Evolutionary conservation across 2,329 filamentous ascomycete genomes (phyloP).

Genomic region (Arthrobotrys sinensis): DNA sequence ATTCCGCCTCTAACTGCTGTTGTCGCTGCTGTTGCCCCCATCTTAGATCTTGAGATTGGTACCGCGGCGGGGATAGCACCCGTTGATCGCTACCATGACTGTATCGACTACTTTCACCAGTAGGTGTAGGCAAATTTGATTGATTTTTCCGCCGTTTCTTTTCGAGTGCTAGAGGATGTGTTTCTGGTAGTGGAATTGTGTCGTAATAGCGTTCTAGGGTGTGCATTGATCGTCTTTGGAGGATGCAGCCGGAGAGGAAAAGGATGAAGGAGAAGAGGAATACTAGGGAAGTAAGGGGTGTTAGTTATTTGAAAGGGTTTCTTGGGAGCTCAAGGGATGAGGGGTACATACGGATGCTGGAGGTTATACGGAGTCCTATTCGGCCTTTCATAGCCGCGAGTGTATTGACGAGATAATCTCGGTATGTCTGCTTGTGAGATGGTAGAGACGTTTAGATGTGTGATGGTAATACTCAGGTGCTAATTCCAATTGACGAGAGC

Average conservation of each 20-base stretch:
- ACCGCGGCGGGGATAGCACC: conserved; percentile 7
- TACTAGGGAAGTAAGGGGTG: conserved; percentile 40
- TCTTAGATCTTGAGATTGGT: conserved; percentile 5
- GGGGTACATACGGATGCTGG: conserved; percentile 41
- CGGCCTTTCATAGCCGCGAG: conserved; percentile 59
- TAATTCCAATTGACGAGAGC: too few relatives aligned
- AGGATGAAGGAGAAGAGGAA: conserved; percentile 64
- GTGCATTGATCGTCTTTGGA: conserved; percentile 62
- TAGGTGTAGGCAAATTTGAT: not conserved
- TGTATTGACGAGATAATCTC: not conserved
- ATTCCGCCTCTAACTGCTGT: not conserved
- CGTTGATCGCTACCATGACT: conserved; percentile 21
- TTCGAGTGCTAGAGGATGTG: conserved; percentile 40
- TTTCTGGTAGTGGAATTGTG: conserved; percentile 42
- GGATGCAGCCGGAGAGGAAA: conserved; percentile 63
- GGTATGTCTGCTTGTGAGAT: not conserved
- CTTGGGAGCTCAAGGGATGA: not conserved
- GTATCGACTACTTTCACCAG: not conserved
- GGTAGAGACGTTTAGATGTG: not conserved
- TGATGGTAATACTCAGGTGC: not conserved
- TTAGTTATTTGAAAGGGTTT: not conserved
- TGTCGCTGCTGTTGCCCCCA: conserved; percentile 12
- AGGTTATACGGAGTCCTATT: conserved; percentile 59
- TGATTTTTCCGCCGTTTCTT: conserved; percentile 42
- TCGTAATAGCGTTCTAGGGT: conserved; percentile 61